A percentile compares a stretch with the other conserved stretches of the same genome.
These are phyloP conservation scores for Oryza punctata DNA, from an alignment of 176 grass and related monocot species.

Conservation along the genomic window DNA sequence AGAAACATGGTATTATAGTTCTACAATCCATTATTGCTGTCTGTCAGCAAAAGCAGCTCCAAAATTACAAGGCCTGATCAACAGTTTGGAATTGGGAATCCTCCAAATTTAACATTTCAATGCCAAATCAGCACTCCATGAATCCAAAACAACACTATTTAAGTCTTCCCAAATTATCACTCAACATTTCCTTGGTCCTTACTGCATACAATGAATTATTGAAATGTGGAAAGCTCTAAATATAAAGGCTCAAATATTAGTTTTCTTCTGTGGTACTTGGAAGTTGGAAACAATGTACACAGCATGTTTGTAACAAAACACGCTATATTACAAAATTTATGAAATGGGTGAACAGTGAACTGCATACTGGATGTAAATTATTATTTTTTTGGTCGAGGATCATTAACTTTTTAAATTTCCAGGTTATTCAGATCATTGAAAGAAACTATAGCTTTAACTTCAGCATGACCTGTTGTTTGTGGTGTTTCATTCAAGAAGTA, in stretches of 20 bases:
- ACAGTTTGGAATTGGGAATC: background rate
- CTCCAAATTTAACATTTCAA: background rate
- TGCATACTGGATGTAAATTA: background rate
- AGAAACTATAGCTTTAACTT: background rate
- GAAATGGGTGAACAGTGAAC: background rate
- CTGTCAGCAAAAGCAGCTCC: slow-evolving; percentile 4
- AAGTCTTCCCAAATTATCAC: background rate
- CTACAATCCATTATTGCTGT: background rate
- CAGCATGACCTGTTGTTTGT: background rate
- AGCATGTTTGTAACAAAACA: background rate
- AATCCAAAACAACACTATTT: background rate
- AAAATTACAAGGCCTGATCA: background rate
- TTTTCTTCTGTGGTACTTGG: background rate
- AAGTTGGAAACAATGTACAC: background rate
- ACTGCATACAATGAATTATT: background rate
- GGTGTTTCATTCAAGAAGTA: slow-evolving; percentile 14
- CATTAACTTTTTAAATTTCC: background rate
- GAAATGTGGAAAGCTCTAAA: background rate
- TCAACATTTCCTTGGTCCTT: background rate
- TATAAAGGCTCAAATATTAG: background rate
- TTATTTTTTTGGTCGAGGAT: background rate
- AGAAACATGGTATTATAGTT: background rate
- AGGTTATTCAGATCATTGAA: background rate
- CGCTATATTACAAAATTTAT: background rate
- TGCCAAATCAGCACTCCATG: background rate